Evolutionary conservation across 305 asterid genomes (phyloP).

Genomic region (Fraxinus albicans): DNA sequence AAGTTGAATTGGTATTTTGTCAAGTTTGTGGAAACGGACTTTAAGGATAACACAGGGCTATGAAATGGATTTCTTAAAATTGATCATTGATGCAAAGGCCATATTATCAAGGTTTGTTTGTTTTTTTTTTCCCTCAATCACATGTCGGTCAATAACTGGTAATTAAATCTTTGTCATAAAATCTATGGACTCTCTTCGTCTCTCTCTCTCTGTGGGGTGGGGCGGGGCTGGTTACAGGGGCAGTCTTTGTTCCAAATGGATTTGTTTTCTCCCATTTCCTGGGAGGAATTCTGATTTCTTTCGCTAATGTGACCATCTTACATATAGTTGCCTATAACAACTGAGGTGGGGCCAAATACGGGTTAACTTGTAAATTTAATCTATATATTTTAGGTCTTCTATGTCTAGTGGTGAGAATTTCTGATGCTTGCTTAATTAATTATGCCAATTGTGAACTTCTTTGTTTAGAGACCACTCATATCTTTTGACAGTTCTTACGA

Average conservation of each 20-base stretch:
- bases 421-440: constrained; percentile 6
- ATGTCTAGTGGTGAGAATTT: neutral
- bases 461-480: neutral
- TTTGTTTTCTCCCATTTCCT: neutral
- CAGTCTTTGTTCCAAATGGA: neutral
- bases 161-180: neutral
- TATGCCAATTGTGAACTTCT: neutral
- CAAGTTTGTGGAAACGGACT: neutral
- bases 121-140: neutral
- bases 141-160: neutral
- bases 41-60: neutral
- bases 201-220: neutral
- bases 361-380: neutral
- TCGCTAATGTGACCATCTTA: neutral
- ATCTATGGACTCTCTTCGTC: neutral
- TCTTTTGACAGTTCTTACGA: constrained; percentile 12
- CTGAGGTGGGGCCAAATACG: neutral
- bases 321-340: neutral
- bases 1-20: neutral
- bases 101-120: neutral
- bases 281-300: neutral
- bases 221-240: neutral
- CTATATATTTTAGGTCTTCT: neutral
- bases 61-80: constrained; percentile 6
- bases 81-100: neutral